Percentiles rank a stretch among this genome's conserved stretches.
Conservation (phyloP, 257 asterid species). For the Solanum gracilifrons region DNA sequence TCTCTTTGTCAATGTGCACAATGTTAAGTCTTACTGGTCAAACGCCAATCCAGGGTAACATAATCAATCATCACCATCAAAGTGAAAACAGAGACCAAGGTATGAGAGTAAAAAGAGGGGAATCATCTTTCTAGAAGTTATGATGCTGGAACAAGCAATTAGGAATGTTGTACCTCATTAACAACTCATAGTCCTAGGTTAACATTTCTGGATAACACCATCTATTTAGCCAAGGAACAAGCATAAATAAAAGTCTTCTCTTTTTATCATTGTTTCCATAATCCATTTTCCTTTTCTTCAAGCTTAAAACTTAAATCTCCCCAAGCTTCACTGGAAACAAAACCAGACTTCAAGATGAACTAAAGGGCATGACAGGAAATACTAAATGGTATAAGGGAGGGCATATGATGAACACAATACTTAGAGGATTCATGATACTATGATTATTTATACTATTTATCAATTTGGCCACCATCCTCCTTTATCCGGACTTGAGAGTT, state of each 20-base stretch:
- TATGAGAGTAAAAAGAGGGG: not conserved
- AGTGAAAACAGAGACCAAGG: not conserved
- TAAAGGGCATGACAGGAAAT: not conserved
- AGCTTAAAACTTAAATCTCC: not conserved
- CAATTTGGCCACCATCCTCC: not conserved
- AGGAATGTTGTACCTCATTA: not conserved
- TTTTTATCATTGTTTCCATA: not conserved
- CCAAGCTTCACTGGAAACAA: not conserved
- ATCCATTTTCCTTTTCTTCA: not conserved
- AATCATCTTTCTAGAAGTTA: not conserved
- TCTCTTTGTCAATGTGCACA: too few relatives aligned
- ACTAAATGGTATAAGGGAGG: not conserved
- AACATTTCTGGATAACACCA: not conserved
- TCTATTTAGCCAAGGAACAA: not conserved
- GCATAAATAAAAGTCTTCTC: not conserved
- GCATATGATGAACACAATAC: not conserved
- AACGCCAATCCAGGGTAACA: not conserved
- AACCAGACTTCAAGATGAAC: not conserved
- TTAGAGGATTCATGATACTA: not conserved
- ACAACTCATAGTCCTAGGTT: not conserved
- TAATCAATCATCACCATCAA: not conserved
- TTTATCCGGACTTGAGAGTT: not conserved
- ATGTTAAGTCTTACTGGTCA: not conserved
- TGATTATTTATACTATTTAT: not conserved
- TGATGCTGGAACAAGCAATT: not conserved